phyloP scores from a whole-genome alignment of 1,139 yeast species.

The Diutina sp. region DNA sequence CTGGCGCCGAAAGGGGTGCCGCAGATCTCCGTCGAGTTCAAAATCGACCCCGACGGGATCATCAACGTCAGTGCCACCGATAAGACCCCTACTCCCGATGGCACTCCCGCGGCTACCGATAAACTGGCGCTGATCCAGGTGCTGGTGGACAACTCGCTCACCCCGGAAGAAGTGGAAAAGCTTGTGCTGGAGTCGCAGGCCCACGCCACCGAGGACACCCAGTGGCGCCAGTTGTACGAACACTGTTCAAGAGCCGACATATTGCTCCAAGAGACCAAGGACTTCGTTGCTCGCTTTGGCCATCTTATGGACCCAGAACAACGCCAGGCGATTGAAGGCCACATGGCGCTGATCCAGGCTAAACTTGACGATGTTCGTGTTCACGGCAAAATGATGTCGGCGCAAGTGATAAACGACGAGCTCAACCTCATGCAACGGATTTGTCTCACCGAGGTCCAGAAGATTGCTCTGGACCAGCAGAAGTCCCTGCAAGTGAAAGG shows the following conservation, averaged over 20 bases:
- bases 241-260: constrained; percentile 44
- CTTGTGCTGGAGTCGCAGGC: constrained; percentile 40
- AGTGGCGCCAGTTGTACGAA: constrained; percentile 25
- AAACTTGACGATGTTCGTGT: constrained; percentile 36
- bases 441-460: constrained; percentile 38
- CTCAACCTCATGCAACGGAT: constrained; percentile 38
- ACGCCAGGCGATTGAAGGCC: constrained; percentile 13
- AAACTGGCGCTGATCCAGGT: constrained; percentile 50
- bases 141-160: constrained; percentile 54
- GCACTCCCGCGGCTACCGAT: constrained; percentile 10
- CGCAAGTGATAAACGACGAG: constrained; percentile 21
- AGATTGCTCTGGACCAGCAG: constrained; percentile 35
- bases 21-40: constrained; percentile 61
- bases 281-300: constrained; percentile 34
- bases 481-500: constrained; percentile 3
- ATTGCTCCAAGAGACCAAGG: constrained; percentile 42
- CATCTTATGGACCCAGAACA: constrained; percentile 25
- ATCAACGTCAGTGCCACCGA: constrained; percentile 65
- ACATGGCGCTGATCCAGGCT: constrained; percentile 22
- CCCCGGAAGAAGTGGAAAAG: constrained; percentile 47
- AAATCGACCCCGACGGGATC: constrained; percentile 75
- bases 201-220: constrained; percentile 29
- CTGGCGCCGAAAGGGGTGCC: constrained; percentile 68
- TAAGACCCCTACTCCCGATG: constrained; percentile 37
- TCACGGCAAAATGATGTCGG: constrained; percentile 20